phyloP scores from a whole-genome alignment of 441 rosid species.

The Gossypium laxum region DNA sequence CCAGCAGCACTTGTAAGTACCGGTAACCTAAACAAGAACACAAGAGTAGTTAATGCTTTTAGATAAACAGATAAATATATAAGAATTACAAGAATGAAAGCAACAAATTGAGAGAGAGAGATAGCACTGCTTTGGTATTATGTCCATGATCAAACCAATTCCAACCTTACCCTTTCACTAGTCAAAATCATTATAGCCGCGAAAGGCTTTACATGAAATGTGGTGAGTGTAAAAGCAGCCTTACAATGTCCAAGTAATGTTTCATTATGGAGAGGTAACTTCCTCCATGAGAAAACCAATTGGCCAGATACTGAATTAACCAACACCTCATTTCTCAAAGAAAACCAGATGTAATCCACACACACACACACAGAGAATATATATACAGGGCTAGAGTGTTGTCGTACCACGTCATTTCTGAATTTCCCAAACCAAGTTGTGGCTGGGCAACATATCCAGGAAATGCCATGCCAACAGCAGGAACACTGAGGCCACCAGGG shows the following conservation, averaged over 20 bases:
- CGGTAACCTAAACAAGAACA: conserved; percentile 55
- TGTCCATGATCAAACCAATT: neutral
- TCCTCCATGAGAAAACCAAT: neutral
- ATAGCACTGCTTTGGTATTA: neutral
- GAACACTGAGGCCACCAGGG: conserved; percentile 74
- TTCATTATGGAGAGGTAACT: neutral
- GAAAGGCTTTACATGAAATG: neutral
- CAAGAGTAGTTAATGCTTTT: neutral
- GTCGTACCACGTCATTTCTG: conserved; percentile 86
- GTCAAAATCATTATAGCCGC: neutral
- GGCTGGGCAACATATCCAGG: conserved; percentile 92
- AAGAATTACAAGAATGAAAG: neutral
- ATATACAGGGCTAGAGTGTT: neutral
- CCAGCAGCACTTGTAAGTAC: conserved; percentile 74
- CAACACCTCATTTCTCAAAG: neutral
- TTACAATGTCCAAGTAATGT: neutral
- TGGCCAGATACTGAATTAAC: neutral
- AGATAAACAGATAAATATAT: neutral
- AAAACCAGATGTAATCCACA: conserved; percentile 9
- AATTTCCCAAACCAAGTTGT: conserved; percentile 75
- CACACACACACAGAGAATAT: neutral
- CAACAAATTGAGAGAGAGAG: neutral
- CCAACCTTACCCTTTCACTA: neutral
- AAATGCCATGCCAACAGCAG: conserved; percentile 91
- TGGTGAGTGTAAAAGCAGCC: neutral